These are phyloP conservation scores for Paecilomyces variotii DNA, from an alignment of 2,329 filamentous ascomycete species.

Conservation along the genomic window DNA sequence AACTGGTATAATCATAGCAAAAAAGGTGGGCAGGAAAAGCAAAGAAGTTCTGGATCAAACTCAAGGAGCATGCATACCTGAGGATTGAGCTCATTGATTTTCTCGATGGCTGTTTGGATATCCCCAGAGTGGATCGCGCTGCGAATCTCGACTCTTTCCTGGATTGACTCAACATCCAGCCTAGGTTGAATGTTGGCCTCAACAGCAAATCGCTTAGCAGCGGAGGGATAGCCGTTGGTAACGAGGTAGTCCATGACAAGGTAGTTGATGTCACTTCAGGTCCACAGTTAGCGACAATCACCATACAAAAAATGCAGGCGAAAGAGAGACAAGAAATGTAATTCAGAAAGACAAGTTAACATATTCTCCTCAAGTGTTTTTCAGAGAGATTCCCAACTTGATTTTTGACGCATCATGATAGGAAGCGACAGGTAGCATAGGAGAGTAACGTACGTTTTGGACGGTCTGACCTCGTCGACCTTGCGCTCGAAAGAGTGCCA, in stretches of 20 bases:
- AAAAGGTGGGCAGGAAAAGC: slow-evolving; percentile 10
- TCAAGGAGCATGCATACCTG: slow-evolving; percentile 58
- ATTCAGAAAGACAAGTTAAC: slow-evolving; percentile 72
- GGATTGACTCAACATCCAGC: slow-evolving; percentile 64
- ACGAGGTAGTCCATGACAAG: slow-evolving; percentile 96
- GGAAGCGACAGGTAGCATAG: slow-evolving; percentile 14
- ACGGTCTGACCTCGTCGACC: slow-evolving; percentile 74
- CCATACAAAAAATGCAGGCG: not conserved
- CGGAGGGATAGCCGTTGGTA: slow-evolving; percentile 87
- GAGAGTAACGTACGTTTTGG: slow-evolving; percentile 67
- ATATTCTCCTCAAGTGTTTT: slow-evolving; percentile 78
- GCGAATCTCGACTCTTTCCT: slow-evolving; percentile 72
- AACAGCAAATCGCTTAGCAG: slow-evolving; percentile 84
- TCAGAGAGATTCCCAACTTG: slow-evolving; percentile 99
- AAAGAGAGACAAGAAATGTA: slow-evolving; percentile 7
- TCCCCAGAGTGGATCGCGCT: slow-evolving; percentile 78
- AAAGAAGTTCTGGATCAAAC: not conserved
- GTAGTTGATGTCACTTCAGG: slow-evolving; percentile 78
- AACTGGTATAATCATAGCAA: slow-evolving; percentile 90
- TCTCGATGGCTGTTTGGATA: slow-evolving; percentile 76
- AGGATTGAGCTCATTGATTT: slow-evolving; percentile 81
- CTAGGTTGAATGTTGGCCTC: slow-evolving; percentile 81
- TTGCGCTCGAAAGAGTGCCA: slow-evolving; percentile 71
- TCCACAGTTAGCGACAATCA: slow-evolving; percentile 19
- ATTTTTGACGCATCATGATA: slow-evolving; percentile 69